A percentile compares a stretch with the other conserved stretches of the same genome.
These are phyloP conservation scores for Metschnikowia dekortorum DNA, from an alignment of 805 yeast species.

Conservation along the genomic window DNA sequence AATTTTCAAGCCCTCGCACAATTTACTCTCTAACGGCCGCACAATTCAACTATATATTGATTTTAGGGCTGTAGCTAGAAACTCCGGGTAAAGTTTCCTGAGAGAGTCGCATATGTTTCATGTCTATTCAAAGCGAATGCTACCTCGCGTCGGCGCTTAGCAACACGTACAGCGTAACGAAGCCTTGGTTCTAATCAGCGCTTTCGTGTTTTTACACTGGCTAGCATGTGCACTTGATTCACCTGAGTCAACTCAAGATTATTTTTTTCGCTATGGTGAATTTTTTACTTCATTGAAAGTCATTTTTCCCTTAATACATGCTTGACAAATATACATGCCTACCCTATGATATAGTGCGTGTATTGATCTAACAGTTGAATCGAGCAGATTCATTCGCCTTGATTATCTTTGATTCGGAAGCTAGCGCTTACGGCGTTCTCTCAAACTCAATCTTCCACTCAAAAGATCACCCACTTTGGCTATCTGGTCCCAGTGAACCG, in stretches of 20 bases:
- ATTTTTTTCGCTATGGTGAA: no score
- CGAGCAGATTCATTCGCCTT: not conserved
- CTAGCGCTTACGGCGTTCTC: conserved; percentile 15
- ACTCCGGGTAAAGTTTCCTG: not conserved
- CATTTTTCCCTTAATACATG: not conserved
- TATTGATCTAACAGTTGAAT: not conserved
- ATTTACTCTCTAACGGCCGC: not conserved
- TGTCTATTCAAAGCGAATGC: not conserved
- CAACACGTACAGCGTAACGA: not conserved
- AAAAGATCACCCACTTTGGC: conserved; percentile 59
- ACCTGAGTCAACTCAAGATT: no score
- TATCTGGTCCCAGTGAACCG: conserved; percentile 65
- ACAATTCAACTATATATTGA: not conserved
- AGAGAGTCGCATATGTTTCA: not conserved
- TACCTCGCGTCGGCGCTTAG: not conserved
- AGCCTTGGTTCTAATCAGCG: not conserved
- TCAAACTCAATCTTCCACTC: conserved; percentile 60
- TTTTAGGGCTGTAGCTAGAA: not conserved
- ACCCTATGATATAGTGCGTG: not conserved
- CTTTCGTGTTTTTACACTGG: not conserved
- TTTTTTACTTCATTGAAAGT: not conserved
- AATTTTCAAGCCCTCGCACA: not conserved
- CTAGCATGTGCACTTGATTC: not conserved
- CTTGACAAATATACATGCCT: not conserved
- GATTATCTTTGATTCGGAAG: not conserved